Conservation (phyloP, 176 grass and related monocot genomes). For the Oryza punctata region DNA sequence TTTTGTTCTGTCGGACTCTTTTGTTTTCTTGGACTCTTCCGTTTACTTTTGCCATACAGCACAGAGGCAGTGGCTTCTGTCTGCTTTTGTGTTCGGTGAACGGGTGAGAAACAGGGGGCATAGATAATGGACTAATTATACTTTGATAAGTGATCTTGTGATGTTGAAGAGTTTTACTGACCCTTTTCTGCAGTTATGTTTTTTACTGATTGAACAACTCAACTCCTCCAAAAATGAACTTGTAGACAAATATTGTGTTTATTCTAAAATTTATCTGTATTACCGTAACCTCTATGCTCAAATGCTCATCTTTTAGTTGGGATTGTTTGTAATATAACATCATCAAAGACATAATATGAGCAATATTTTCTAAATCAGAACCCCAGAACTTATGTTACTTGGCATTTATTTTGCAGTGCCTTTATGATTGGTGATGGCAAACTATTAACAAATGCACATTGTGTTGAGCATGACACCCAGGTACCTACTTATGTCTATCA, state of each 20-base stretch:
- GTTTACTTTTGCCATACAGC: background rate
- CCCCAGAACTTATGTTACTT: conserved; percentile 21
- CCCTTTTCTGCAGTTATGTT: background rate
- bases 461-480: conserved; percentile 91
- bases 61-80: background rate
- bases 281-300: conserved; percentile 9
- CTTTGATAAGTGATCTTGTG: conserved; percentile 15
- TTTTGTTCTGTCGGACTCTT: conserved; percentile 27
- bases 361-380: conserved; percentile 6
- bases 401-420: conserved; percentile 57
- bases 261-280: conserved; percentile 21
- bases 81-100: background rate
- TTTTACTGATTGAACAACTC: conserved; percentile 12
- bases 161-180: conserved; percentile 10
- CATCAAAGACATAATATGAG: background rate
- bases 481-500: conserved; percentile 36
- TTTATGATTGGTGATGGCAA: conserved; percentile 98
- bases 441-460: conserved; percentile 97
- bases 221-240: background rate
- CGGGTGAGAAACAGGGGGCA: background rate
- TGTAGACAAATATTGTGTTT: conserved; percentile 18
- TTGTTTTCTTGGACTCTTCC: conserved; percentile 20
- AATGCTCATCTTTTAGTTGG: conserved; percentile 11
- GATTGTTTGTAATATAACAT: too few relatives aligned
- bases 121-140: conserved; percentile 1